Base-by-base conservation (phyloP, 495 filamentous ascomycete genomes). In the Penicillium cosmopolitanum region DNA sequence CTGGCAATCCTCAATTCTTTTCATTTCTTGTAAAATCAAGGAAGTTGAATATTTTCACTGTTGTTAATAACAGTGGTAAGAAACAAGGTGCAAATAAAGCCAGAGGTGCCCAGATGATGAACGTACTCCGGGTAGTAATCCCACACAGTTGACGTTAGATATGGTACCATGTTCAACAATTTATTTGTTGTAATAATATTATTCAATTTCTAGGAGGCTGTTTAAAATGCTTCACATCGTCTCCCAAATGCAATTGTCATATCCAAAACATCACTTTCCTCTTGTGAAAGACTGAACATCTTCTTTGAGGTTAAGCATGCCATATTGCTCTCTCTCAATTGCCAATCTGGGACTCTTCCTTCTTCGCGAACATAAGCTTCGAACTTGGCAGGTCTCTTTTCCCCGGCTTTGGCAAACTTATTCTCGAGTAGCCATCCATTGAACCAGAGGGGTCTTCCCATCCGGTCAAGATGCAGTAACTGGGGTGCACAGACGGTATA, bases 341-440 rank as follows among this genome's bases (percentile, higher is more conserved):
- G 19, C 46, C 46, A 48, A n/a, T 48, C 15, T 13, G 46, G 46
- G 18, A 8, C 21, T 28, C 46, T 23, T 48, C 46, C 46, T 38
- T 55, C 53, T 43, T 66, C 66, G 2, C 34, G 46, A 8, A 67
- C 46, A 23, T 57, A 70, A 2, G 43, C 42, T 42, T 65, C 55
- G 34, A 70, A 67, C 4, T 51, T 50, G 0, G 23, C 35, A 7
- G 62, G 62, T 36, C 53, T 28, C 21, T 46, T 53, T 4, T 56
- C 43, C 7, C 57, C 28, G 16, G 51, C 40, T 10, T 47, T 40
- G 18, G 63, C 33, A 48, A 62, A 71, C 23, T 68, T 71, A 36
- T 66, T 66, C 10, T 58, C 57, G 2, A 66, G 56, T 28, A 72
- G 21, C 69, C 69, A 72, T 21, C 69, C 66, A 53, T 74, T 73